Evolutionary conservation across 2,329 filamentous ascomycete species (phyloP).

Genomic region (Bertia moriformis): DNA sequence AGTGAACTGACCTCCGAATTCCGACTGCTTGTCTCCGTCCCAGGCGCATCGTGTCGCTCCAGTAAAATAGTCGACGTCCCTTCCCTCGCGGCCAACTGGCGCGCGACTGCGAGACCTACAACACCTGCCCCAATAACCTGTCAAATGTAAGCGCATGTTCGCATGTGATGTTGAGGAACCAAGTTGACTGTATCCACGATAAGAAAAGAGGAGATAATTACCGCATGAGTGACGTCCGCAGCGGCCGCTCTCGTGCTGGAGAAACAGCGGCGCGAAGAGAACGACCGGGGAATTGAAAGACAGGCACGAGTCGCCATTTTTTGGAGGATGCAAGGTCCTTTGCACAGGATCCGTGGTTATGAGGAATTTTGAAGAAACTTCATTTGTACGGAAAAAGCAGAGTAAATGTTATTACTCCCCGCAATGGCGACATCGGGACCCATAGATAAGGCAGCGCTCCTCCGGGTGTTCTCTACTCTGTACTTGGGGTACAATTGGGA

Average conservation of each 20-base stretch:
- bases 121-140: slow-evolving; percentile 49
- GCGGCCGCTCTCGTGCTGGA: background rate
- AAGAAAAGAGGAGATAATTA: background rate
- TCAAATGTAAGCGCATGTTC: too few species aligned
- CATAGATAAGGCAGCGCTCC: too few species aligned
- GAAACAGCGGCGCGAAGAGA: background rate
- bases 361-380: too few species aligned
- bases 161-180: too few species aligned
- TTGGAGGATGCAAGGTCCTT: background rate
- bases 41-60: slow-evolving; percentile 44
- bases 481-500: too few species aligned
- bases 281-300: background rate
- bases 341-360: too few species aligned
- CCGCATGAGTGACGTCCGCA: background rate
- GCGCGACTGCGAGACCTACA: slow-evolving; percentile 47
- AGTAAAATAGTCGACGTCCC: slow-evolving; percentile 45
- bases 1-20: slow-evolving; percentile 37
- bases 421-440: too few species aligned
- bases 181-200: background rate
- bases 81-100: slow-evolving; percentile 39
- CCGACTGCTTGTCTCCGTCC: slow-evolving; percentile 51
- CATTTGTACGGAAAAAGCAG: too few species aligned
- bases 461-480: too few species aligned
- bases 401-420: too few species aligned
- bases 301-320: background rate